Evolutionary conservation across 345 rosid genomes (phyloP).

Genomic region (Camelina laxa): DNA sequence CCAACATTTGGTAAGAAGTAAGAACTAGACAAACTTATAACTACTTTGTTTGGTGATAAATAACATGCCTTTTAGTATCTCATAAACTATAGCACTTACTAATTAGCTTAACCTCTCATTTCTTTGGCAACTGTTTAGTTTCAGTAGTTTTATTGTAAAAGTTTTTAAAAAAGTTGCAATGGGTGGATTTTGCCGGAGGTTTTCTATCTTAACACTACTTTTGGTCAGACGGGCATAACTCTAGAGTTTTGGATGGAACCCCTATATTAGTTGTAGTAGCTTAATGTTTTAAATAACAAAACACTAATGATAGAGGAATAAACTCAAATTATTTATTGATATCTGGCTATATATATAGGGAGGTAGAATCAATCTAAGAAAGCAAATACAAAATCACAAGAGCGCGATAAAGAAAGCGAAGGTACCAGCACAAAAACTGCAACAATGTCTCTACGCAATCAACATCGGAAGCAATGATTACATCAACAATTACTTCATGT

Average conservation of each 20-base stretch:
- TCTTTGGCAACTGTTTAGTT: neutral
- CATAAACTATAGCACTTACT: neutral
- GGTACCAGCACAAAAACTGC: constrained; percentile 30
- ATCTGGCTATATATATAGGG: constrained; percentile 48
- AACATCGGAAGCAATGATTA: constrained; percentile 58
- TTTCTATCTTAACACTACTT: too few relatives aligned
- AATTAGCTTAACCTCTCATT: neutral
- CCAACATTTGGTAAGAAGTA: constrained; percentile 39
- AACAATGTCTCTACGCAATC: constrained; percentile 52
- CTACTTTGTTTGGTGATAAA: neutral
- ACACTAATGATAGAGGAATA: neutral
- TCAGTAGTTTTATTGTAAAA: neutral
- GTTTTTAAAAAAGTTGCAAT: too few relatives aligned
- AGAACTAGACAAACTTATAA: constrained; percentile 13
- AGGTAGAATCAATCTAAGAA: constrained; percentile 42
- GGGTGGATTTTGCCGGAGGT: neutral
- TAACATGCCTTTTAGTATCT: neutral
- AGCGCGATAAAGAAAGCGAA: constrained; percentile 39
- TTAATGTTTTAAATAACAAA: neutral
- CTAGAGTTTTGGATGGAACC: neutral
- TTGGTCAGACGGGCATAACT: neutral
- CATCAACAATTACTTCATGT: constrained; percentile 56
- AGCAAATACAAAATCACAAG: constrained; percentile 52
- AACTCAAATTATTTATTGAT: neutral
- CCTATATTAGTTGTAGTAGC: neutral